phyloP scores from a whole-genome alignment of 2,329 filamentous ascomycete genomes.

The Microsporum audouinii region DNA sequence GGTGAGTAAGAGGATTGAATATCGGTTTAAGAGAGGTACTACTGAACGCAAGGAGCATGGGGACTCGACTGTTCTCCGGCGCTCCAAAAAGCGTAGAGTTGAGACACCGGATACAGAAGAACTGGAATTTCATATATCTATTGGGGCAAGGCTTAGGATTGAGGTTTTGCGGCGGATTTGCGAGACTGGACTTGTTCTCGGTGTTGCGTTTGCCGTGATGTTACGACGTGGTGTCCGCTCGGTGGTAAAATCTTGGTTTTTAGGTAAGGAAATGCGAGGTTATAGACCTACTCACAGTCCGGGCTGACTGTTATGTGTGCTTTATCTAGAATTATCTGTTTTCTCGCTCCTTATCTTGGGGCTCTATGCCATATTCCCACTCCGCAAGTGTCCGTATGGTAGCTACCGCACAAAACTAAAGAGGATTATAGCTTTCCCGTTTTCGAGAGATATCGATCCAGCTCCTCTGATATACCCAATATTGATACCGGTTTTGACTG shows the following conservation, averaged over 20 bases:
- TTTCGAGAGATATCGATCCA: slow-evolving; percentile 76
- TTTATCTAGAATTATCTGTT: slow-evolving; percentile 24
- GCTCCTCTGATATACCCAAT: slow-evolving; percentile 83
- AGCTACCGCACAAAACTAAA: slow-evolving; percentile 20
- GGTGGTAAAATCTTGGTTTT: slow-evolving; percentile 28
- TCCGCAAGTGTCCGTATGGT: slow-evolving; percentile 36
- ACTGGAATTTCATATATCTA: slow-evolving; percentile 15
- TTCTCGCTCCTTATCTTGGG: slow-evolving; percentile 23
- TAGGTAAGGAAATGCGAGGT: slow-evolving; percentile 23
- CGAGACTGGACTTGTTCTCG: slow-evolving; percentile 45
- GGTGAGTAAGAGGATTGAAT: not conserved
- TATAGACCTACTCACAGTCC: not conserved
- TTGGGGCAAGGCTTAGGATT: slow-evolving; percentile 26
- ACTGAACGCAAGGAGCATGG: not conserved
- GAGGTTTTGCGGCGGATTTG: slow-evolving; percentile 40
- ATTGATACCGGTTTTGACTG: slow-evolving; percentile 61
- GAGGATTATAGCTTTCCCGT: slow-evolving; percentile 40
- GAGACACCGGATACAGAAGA: slow-evolving; percentile 15
- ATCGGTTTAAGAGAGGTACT: not conserved
- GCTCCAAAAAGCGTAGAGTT: not conserved
- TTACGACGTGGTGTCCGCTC: slow-evolving; percentile 23
- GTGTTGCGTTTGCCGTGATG: slow-evolving; percentile 38
- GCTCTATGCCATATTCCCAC: slow-evolving; percentile 43
- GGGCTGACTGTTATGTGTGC: slow-evolving; percentile 10
- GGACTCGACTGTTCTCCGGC: not conserved